Conservation (phyloP, 2,329 filamentous ascomycete genomes). For the Talaromyces piceae region DNA sequence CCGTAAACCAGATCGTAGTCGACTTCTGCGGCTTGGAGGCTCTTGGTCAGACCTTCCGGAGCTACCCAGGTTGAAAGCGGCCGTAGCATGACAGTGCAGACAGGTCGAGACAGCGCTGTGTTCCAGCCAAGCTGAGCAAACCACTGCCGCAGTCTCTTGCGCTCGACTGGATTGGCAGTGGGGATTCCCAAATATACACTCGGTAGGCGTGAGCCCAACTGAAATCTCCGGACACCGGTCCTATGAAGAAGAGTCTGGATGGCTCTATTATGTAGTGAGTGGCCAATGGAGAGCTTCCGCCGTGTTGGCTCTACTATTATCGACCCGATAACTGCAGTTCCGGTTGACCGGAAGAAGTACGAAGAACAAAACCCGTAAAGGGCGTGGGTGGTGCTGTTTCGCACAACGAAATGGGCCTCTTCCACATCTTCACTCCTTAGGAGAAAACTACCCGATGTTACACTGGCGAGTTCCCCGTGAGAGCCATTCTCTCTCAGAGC, state of each 20-base stretch:
- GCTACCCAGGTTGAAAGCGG: slow-evolving; percentile 67
- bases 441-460: slow-evolving; percentile 68
- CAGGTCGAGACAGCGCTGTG: slow-evolving; percentile 53
- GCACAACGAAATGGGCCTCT: slow-evolving; percentile 83
- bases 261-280: slow-evolving; percentile 79
- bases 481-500: slow-evolving; percentile 55
- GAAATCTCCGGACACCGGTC: slow-evolving; percentile 67
- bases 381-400: slow-evolving; percentile 85
- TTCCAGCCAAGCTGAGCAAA: slow-evolving; percentile 91
- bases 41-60: slow-evolving; percentile 68
- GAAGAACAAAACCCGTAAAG: slow-evolving; percentile 90
- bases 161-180: slow-evolving; percentile 53
- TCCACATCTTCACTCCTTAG: slow-evolving; percentile 63
- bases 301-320: slow-evolving; percentile 85
- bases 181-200: slow-evolving; percentile 84
- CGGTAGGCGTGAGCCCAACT: slow-evolving; percentile 72
- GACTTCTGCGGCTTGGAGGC: slow-evolving; percentile 63
- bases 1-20: slow-evolving; percentile 80
- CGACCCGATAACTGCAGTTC: slow-evolving; percentile 69
- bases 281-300: slow-evolving; percentile 81
- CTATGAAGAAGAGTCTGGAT: slow-evolving; percentile 67
- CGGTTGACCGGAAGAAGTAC: slow-evolving; percentile 65
- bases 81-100: slow-evolving; percentile 66
- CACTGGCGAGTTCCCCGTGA: slow-evolving; percentile 59
- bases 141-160: slow-evolving; percentile 63